These are phyloP conservation scores for Cystobasidium pallidum DNA, from an alignment of 1,284 basidiomycete species.

Conservation along the genomic window DNA sequence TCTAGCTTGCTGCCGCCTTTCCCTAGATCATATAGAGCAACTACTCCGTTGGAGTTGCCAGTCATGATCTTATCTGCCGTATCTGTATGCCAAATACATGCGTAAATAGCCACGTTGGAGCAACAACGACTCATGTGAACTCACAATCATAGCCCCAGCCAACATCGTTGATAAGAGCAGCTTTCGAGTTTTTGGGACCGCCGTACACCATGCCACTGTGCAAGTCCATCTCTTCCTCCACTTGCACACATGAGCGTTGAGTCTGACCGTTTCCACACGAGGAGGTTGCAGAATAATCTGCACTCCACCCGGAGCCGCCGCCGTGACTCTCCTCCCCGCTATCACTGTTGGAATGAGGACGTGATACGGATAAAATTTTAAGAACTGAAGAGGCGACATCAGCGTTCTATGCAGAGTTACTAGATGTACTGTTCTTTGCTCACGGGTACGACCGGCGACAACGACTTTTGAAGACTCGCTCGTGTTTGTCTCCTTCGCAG, in stretches of 20 bases:
- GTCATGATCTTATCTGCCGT: conserved; percentile 44
- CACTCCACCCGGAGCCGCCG: background rate
- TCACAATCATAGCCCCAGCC: conserved; percentile 41
- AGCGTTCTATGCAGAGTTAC: background rate
- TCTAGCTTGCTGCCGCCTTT: conserved; percentile 38
- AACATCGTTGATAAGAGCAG: conserved; percentile 39
- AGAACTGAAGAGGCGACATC: conserved; percentile 13
- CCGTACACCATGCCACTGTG: conserved; percentile 20
- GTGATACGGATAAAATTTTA: conserved; percentile 27
- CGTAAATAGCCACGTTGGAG: background rate
- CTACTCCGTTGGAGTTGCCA: conserved; percentile 40
- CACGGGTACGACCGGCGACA: conserved; percentile 30
- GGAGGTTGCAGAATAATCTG: background rate
- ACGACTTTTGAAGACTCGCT: conserved; percentile 26
- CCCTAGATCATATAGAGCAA: conserved; percentile 40
- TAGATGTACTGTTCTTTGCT: background rate
- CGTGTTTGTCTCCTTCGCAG: conserved; percentile 23
- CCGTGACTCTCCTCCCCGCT: background rate
- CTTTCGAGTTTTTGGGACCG: conserved; percentile 35
- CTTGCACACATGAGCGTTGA: conserved; percentile 3
- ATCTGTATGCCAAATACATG: conserved; percentile 8
- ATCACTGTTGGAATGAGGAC: conserved; percentile 6
- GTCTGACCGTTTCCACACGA: background rate
- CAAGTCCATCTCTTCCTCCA: conserved; percentile 36
- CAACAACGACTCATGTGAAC: background rate